These are phyloP conservation scores for Pyrenula massariospora DNA, from an alignment of 495 filamentous ascomycete genomes.

Conservation along the genomic window DNA sequence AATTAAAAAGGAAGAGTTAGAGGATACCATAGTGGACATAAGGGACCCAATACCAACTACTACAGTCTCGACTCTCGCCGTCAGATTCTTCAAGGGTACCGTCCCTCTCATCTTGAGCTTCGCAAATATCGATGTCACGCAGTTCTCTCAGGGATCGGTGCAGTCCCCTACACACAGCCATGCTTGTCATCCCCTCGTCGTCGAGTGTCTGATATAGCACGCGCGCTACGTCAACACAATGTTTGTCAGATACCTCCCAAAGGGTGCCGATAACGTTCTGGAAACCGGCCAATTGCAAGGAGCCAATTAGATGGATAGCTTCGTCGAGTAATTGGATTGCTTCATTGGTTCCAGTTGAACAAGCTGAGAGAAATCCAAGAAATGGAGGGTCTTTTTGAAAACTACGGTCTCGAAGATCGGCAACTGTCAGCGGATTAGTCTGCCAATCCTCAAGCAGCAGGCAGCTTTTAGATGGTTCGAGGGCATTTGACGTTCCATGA, in stretches of 20 bases:
- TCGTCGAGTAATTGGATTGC: slow-evolving; percentile 13
- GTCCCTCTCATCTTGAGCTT: too few relatives aligned
- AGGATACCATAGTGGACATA: slow-evolving; percentile 9
- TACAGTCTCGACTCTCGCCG: too few relatives aligned
- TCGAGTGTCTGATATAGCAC: slow-evolving; percentile 13
- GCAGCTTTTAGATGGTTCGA: slow-evolving; percentile 18
- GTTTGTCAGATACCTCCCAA: slow-evolving; percentile 9
- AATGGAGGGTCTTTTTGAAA: slow-evolving; percentile 6
- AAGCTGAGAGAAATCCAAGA: slow-evolving; percentile 21
- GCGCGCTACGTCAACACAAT: slow-evolving; percentile 10
- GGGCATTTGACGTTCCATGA: slow-evolving; percentile 8
- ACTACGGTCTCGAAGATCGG: neutral
- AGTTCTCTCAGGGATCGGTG: too few relatives aligned
- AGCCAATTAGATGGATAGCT: slow-evolving; percentile 17
- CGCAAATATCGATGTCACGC: too few relatives aligned
- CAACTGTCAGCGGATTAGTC: neutral
- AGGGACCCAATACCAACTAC: slow-evolving; percentile 6
- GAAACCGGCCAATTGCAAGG: slow-evolving; percentile 22
- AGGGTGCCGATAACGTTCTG: slow-evolving; percentile 15
- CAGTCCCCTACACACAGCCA: slow-evolving; percentile 13
- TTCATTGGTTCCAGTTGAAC: slow-evolving; percentile 9
- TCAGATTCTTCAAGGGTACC: too few relatives aligned
- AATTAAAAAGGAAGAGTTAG: too few relatives aligned
- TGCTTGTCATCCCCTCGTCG: slow-evolving; percentile 13
- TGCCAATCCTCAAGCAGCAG: slow-evolving; percentile 7